phyloP scores from a whole-genome alignment of 2,329 filamentous ascomycete genomes.

The Penicillium sp. region DNA sequence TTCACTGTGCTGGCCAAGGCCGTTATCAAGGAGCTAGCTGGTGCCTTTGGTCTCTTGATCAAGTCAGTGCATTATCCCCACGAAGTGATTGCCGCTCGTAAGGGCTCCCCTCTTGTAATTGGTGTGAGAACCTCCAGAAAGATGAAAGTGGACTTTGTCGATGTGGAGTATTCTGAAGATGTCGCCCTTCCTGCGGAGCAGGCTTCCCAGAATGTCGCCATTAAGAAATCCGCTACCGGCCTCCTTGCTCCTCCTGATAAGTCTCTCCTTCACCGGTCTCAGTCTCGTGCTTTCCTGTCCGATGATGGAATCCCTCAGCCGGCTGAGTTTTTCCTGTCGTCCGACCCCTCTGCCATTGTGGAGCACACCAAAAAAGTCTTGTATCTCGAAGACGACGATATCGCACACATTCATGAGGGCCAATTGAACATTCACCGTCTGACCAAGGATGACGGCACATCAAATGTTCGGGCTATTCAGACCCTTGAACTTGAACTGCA shows the following conservation, averaged over 20 bases:
- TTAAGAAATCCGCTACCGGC: slow-evolving; percentile 82
- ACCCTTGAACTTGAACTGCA: slow-evolving; percentile 98
- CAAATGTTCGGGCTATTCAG: slow-evolving; percentile 97
- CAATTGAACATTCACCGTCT: slow-evolving; percentile 98
- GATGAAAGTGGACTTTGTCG: slow-evolving; percentile 99
- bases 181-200: slow-evolving; percentile 87
- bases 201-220: slow-evolving; percentile 92
- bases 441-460: slow-evolving; percentile 94
- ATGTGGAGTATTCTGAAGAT: slow-evolving; percentile 95
- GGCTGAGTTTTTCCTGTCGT: slow-evolving; percentile 98
- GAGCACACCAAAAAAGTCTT: slow-evolving; percentile 99
- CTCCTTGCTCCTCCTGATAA: slow-evolving; percentile 93
- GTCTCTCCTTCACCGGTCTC: slow-evolving; percentile 95
- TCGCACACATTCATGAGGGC: slow-evolving; percentile 98
- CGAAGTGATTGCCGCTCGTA: slow-evolving; percentile 95
- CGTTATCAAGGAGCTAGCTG: slow-evolving; percentile 97
- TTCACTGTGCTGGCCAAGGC: slow-evolving; percentile 97
- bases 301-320: slow-evolving; percentile 98
- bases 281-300: slow-evolving; percentile 98
- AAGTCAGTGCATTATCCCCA: slow-evolving; percentile 99
- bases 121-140: slow-evolving; percentile 96
- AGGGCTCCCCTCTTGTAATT: slow-evolving; percentile 96
- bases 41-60: slow-evolving; percentile 94
- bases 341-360: slow-evolving; percentile 95
- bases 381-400: slow-evolving; percentile 99